Percentiles rank a stretch among this genome's conserved stretches.
Evolutionary conservation across 495 filamentous ascomycete species (phyloP).

Genomic region (Penicillium goetzii): DNA sequence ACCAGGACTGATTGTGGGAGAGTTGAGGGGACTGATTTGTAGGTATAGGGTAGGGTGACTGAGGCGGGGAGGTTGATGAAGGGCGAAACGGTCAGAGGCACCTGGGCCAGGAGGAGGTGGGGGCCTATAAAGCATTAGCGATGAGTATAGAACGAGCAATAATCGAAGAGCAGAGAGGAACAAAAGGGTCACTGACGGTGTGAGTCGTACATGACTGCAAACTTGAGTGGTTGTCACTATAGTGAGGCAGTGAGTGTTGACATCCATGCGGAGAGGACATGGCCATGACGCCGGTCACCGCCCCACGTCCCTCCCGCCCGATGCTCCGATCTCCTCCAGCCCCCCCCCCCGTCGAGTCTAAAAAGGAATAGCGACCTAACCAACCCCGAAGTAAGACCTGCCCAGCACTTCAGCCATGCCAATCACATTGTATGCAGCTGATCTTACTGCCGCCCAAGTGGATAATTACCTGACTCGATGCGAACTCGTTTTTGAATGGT

Average conservation of each 20-base stretch:
- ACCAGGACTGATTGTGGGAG: constrained; percentile 77
- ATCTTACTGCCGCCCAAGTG: not conserved
- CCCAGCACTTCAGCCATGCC: not conserved
- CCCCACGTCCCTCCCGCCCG: not conserved
- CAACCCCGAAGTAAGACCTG: not conserved
- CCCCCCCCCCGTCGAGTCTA: not conserved
- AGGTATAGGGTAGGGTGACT: constrained; percentile 92
- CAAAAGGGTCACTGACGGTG: constrained; percentile 38
- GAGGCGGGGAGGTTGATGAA: constrained; percentile 90
- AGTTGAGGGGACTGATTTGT: constrained; percentile 83
- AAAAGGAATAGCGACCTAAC: not conserved
- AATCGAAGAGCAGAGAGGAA: not conserved
- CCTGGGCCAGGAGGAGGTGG: constrained; percentile 87
- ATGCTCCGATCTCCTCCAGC: not conserved
- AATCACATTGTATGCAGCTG: not conserved
- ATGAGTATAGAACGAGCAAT: constrained; percentile 22
- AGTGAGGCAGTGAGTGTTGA: not conserved
- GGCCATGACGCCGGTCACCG: constrained; percentile 4
- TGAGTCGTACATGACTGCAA: constrained; percentile 44
- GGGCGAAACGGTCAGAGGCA: constrained; percentile 90
- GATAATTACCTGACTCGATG: not conserved
- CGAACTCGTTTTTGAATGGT: not conserved
- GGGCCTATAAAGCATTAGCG: constrained; percentile 54
- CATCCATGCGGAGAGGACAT: constrained; percentile 6
- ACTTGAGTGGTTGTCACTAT: not conserved